Conservation (phyloP, 1,284 basidiomycete genomes). For the Neotropicomus parvogracilis region DNA sequence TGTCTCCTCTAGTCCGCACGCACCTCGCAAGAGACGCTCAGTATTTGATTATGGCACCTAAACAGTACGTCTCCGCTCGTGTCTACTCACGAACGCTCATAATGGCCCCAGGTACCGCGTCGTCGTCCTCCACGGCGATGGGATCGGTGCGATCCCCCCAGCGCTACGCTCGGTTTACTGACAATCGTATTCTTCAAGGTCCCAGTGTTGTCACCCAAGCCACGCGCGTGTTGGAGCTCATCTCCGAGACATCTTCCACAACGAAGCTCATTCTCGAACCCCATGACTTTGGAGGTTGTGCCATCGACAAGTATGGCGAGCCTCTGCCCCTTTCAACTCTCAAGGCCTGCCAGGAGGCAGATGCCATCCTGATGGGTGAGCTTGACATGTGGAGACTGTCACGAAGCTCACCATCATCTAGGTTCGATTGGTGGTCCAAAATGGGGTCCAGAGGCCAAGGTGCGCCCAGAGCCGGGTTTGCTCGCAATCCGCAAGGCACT, state of each 20-base stretch:
- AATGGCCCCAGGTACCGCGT: constrained; percentile 68
- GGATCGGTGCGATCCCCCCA: constrained; percentile 69
- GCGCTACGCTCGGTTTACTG: neutral
- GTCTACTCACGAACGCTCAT: constrained; percentile 7
- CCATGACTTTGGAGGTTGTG: constrained; percentile 88
- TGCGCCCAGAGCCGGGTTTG: constrained; percentile 94
- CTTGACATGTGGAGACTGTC: neutral
- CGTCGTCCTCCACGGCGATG: constrained; percentile 91
- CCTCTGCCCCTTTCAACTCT: constrained; percentile 86
- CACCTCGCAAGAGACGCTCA: too few relatives aligned
- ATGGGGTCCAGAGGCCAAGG: constrained; percentile 89
- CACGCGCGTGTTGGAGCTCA: constrained; percentile 74
- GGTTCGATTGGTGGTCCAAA: constrained; percentile 97
- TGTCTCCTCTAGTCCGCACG: too few relatives aligned
- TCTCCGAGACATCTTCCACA: constrained; percentile 61
- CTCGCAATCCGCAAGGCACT: constrained; percentile 90
- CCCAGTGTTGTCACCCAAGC: constrained; percentile 94
- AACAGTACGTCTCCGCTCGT: constrained; percentile 35
- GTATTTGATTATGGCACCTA: constrained; percentile 36
- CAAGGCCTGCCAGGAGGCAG: constrained; percentile 82
- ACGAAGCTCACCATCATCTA: constrained; percentile 30
- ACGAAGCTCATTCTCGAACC: constrained; percentile 73
- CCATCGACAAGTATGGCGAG: constrained; percentile 85
- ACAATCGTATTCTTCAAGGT: constrained; percentile 47
- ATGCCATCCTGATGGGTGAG: constrained; percentile 89